Evolutionary conservation across 805 yeast genomes (phyloP), one percentile per base, ranked within the genome.

Genomic region (Yamadazyma takamatsuzukensis): DNA sequence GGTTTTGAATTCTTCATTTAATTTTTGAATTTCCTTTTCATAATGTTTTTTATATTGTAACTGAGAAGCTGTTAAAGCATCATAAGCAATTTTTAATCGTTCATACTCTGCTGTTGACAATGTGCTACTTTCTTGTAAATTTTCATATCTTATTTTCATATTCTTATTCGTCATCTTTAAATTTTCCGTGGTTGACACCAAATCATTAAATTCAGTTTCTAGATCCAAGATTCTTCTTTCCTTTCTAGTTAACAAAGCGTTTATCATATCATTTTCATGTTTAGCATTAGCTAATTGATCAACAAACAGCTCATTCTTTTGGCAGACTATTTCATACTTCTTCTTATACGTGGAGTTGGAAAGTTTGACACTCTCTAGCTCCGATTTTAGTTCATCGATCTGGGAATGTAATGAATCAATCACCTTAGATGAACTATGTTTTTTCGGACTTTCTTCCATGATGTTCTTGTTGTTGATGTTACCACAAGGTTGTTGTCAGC

Each of bases 241-340:
- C 47, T 83, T 83, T 32, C 94, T 64, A 40, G 72, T 76, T 37
- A 85, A 58, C 41, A 83, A 59, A 1, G 87, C 77, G 47, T 74
- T 80, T 26, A 82, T 66, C 63, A 80, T 80, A 42, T 83, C 88
- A 45, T 80, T 80, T 48, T 86, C 90, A 53, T 83, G 89, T 54
- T 81, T 81, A 23, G 83, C 64, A 41, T 78, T 79, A 18, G 86
- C 76, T 39, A 80, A 56, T 54, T 79, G 83, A 45, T 80, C 86
- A 21, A 76, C 68, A 33, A 73, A 61, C 34, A 70, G 61, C 44
- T 74, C 78, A 45, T 78, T 62, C 56, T 75, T 67, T 48, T 68
- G 56, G 42, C 68, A 44, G 33, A 69, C 48, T 18, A 68, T 58
- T 32, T 74, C 68, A 45, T 68, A 61, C 39, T 78, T 74, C 53